Base-by-base conservation (phyloP, 768 basidiomycete species). In the Lactarius sp. region DNA sequence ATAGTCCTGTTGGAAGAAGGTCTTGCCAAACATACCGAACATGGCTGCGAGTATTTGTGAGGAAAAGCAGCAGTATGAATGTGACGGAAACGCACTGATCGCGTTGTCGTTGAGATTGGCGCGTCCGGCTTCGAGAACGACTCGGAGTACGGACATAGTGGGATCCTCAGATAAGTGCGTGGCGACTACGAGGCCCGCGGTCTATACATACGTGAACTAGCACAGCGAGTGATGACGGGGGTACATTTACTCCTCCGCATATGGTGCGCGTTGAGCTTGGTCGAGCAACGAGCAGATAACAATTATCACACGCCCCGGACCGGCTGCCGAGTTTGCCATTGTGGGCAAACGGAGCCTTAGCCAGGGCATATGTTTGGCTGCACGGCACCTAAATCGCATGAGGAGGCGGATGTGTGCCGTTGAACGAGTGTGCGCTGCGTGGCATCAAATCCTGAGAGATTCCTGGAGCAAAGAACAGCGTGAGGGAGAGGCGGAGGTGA, bases 61-160 rank as follows among this genome's bases (percentile, higher is more conserved):
- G 6, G 52, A 50, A 27, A 3, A 1, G 7, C 14, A 44, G 4
- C 14, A n/a, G 4, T 8, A n/a, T 16, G 4, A 36, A 27, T n/a
- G 46, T 7, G 13, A 20, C 1, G n/a, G 16, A 34, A 42, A 47
- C 52, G 7, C 18, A 65, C 66, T 58, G n/a, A 65, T 59, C 9
- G 66, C 57, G 18, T 65, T 57, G 18, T 66, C 62, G 14, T 65
- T 56, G 31, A 64, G 22, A 27, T 27, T 27, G 62, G 13, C 54
- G 64, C 3, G n/a, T 27, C 72, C 72, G 2, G 72, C 70, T 63
- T 72, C 71, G 39, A 71, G 68, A 33, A 73, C 66, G n/a, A n/a
- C n/a, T n/a, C n/a, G n/a, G 36, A 71, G 66, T 14, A 71, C 67
- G 1, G 68, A 59, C 22, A 61, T 62, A 20, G 33, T 16, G 6